These are phyloP conservation scores for Nothomitra cinnamomea DNA, from an alignment of 2,329 filamentous ascomycete genomes.

Conservation along the genomic window DNA sequence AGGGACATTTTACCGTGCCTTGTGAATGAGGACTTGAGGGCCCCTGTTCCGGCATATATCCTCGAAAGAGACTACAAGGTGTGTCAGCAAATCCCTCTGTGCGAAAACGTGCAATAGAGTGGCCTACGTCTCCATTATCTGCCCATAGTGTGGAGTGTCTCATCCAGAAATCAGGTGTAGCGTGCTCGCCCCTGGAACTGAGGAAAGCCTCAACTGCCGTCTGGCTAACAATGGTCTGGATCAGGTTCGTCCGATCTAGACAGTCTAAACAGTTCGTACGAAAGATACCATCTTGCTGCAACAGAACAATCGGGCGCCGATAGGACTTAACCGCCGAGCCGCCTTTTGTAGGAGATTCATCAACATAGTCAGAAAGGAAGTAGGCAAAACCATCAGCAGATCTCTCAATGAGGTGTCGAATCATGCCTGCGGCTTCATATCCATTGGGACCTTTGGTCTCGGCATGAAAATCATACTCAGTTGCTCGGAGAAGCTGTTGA, in stretches of 20 bases:
- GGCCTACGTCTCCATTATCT: slow-evolving; percentile 66
- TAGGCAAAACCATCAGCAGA: slow-evolving; percentile 87
- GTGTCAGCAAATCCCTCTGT: neutral
- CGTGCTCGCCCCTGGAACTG: slow-evolving; percentile 48
- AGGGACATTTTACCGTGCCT: slow-evolving; percentile 90
- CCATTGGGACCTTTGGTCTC: slow-evolving; percentile 75
- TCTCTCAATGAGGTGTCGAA: slow-evolving; percentile 58
- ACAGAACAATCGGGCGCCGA: slow-evolving; percentile 41
- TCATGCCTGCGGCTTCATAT: slow-evolving; percentile 79
- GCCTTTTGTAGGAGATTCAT: slow-evolving; percentile 25
- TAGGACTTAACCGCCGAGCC: slow-evolving; percentile 10
- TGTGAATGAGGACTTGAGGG: slow-evolving; percentile 89
- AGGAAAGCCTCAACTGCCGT: slow-evolving; percentile 84
- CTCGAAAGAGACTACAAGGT: slow-evolving; percentile 46
- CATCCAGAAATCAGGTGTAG: slow-evolving; percentile 73
- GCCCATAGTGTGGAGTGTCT: slow-evolving; percentile 89
- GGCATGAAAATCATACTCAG: slow-evolving; percentile 92
- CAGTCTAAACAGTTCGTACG: slow-evolving; percentile 94
- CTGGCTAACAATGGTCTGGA: slow-evolving; percentile 88
- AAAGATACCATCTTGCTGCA: slow-evolving; percentile 92
- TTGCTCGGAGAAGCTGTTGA: slow-evolving; percentile 59
- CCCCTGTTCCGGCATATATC: slow-evolving; percentile 92
- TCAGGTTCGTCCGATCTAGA: slow-evolving; percentile 84
- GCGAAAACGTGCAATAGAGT: neutral
- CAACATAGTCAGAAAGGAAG: slow-evolving; percentile 60